Evolutionary conservation across 2,329 filamentous ascomycete species (phyloP).

Genomic region (Westerdykella sp.): DNA sequence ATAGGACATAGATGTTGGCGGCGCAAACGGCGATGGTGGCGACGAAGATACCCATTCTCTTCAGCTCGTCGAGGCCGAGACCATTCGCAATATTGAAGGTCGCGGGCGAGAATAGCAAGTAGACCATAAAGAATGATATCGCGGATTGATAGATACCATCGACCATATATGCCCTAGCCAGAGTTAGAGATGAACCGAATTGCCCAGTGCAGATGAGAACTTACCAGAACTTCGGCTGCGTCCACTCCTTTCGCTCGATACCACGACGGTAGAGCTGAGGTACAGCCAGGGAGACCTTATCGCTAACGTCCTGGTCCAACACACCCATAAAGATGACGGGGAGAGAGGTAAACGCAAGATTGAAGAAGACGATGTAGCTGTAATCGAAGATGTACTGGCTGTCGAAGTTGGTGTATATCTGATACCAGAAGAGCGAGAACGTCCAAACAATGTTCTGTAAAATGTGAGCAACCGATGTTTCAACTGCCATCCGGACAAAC

Average conservation of each 20-base stretch:
- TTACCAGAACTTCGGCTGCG: conserved; percentile 92
- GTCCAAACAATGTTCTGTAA: conserved; percentile 90
- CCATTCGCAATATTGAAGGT: conserved; percentile 68
- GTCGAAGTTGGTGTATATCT: conserved; percentile 92
- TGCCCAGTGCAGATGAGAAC: conserved; percentile 23
- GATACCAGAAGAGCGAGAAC: conserved; percentile 94
- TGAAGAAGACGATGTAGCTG: conserved; percentile 94
- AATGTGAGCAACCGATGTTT: conserved; percentile 18
- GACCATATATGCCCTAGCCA: conserved; percentile 67
- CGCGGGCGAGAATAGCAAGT: conserved; percentile 65
- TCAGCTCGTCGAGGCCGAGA: conserved; percentile 68
- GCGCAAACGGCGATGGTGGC: conserved; percentile 77
- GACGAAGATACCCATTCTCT: conserved; percentile 80
- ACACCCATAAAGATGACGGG: conserved; percentile 95
- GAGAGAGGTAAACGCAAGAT: conserved; percentile 91
- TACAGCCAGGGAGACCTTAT: conserved; percentile 86
- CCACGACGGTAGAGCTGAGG: conserved; percentile 92
- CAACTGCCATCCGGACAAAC: neutral
- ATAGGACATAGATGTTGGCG: conserved; percentile 89
- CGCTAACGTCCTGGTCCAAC: conserved; percentile 92
- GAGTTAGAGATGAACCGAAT: conserved; percentile 10
- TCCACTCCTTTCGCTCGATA: conserved; percentile 96
- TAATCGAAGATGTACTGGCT: conserved; percentile 97
- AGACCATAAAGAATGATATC: conserved; percentile 89
- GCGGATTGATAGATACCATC: conserved; percentile 94